Conservation (phyloP, 768 basidiomycete species). For the Leucocoprinus leucothites region DNA sequence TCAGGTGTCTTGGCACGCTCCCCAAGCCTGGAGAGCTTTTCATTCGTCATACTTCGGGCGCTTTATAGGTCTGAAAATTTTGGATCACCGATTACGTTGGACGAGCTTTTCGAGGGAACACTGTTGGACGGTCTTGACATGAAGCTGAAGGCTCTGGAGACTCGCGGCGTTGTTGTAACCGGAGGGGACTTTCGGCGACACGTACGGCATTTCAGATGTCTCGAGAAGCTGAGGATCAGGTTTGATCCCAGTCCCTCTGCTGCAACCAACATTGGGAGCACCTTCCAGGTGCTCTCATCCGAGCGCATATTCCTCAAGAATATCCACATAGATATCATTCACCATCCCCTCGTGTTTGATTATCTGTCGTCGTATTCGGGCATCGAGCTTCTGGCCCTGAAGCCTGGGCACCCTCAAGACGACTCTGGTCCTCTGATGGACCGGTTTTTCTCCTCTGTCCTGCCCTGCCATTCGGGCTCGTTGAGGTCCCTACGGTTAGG, state of each 20-base stretch:
- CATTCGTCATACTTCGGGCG: background rate
- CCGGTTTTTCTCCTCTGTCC: background rate
- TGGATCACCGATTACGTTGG: background rate
- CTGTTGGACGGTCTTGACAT: background rate
- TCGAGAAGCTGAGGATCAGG: background rate
- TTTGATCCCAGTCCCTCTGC: background rate
- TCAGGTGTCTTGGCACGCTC: background rate
- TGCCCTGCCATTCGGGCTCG: background rate
- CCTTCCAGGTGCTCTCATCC: background rate
- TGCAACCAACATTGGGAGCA: background rate
- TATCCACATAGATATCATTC: background rate
- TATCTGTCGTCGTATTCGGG: background rate
- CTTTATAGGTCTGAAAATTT: background rate
- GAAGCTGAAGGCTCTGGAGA: background rate
- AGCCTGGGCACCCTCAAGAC: background rate
- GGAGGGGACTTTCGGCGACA: background rate
- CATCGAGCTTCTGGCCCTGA: background rate
- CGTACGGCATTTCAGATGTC: background rate
- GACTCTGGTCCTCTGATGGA: background rate
- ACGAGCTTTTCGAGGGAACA: background rate
- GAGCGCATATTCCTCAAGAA: background rate
- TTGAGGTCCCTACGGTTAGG: background rate
- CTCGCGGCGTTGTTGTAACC: background rate
- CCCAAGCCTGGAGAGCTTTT: background rate
- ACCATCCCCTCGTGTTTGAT: background rate